Conservation (phyloP, 352 stramenopile species). For the Phytophthora pini region DNA sequence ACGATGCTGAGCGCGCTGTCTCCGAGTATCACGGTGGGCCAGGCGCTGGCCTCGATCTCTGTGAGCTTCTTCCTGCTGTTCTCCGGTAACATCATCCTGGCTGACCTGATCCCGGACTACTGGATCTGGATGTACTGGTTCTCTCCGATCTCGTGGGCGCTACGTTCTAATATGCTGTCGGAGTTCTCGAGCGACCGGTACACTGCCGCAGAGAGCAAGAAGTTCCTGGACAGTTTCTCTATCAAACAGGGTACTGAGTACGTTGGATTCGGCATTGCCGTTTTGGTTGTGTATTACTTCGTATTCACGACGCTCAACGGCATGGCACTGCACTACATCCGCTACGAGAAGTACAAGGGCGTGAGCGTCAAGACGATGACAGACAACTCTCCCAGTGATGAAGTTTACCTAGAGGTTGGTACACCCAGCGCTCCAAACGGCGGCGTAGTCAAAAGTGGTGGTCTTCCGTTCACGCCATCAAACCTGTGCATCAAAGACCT, state of each 20-base stretch:
- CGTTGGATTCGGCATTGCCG: constrained; percentile 53
- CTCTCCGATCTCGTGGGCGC: constrained; percentile 63
- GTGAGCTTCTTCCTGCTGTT: constrained; percentile 76
- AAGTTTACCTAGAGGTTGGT: constrained; percentile 46
- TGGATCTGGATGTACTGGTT: constrained; percentile 87
- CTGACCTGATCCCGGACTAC: constrained; percentile 68
- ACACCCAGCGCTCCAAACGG: constrained; percentile 13
- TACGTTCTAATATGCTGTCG: constrained; percentile 63
- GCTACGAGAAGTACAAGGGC: constrained; percentile 53
- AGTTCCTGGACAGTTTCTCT: constrained; percentile 40
- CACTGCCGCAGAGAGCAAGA: constrained; percentile 14
- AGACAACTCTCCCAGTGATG: constrained; percentile 13
- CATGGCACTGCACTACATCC: constrained; percentile 56
- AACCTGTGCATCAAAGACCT: constrained; percentile 56
- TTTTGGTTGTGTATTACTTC: constrained; percentile 61
- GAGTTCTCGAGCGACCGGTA: constrained; percentile 55
- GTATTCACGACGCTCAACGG: constrained; percentile 58
- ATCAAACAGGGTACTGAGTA: constrained; percentile 47
- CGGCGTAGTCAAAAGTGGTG: constrained; percentile 17
- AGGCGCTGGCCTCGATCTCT: constrained; percentile 53
- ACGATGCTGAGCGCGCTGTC: constrained; percentile 61
- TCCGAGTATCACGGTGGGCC: constrained; percentile 60
- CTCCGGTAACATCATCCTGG: constrained; percentile 77
- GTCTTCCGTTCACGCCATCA: constrained; percentile 47
- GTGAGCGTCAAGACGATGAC: constrained; percentile 44